Base-by-base conservation (phyloP, 352 stramenopile species). In the Phytophthora europaea region DNA sequence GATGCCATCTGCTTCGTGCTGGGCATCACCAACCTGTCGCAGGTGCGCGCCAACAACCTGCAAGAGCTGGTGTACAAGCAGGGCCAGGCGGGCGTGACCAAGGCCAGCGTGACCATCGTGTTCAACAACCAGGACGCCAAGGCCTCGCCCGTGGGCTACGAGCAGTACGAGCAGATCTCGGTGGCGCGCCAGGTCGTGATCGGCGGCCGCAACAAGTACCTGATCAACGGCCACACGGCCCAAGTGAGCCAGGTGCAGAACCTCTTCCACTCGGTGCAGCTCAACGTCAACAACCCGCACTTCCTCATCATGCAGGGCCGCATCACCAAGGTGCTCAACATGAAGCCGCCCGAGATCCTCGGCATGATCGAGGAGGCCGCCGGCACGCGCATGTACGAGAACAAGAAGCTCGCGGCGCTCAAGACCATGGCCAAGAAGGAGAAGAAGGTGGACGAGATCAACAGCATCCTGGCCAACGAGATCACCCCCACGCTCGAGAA, bases 281-380 rank as follows among this genome's bases (percentile, higher is more conserved):
- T 99, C 40, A 99, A 99, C 87, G 98, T 99, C 60, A 99, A 99
- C 89, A 99, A 99, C 89, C 98, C 98, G 55, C 98, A 99, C 79
- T 99, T 99, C 79, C 88, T 99, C 54, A 99, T 99, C 87, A 99
- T 99, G 98, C 98, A 99, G 74, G 94, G 94, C 13, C 92, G 97
- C 16, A 99, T 99, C 73, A 99, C 97, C 48, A 99, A 99, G 80
- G 98, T 99, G 43, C 88, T 99, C 36, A 99, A 99, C 81, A 99
- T 99, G 98, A 99, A 99, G 79, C 98, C 98, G 5, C 87, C 92
- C 7, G 98, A 99, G 86, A 99, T 99, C 78, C 86, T 99, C 16
- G 96, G 98, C 48, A 99, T 99, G 98, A 99, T 99, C 23, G 98
- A 99, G 86, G 98, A 99, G 76, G 98, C 98, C 1, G 98, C 98